Evolutionary conservation across 23 red algal species (phyloP), one percentile per base, ranked within the genome.

Genomic region (Gracilaria vermiculophylla): DNA sequence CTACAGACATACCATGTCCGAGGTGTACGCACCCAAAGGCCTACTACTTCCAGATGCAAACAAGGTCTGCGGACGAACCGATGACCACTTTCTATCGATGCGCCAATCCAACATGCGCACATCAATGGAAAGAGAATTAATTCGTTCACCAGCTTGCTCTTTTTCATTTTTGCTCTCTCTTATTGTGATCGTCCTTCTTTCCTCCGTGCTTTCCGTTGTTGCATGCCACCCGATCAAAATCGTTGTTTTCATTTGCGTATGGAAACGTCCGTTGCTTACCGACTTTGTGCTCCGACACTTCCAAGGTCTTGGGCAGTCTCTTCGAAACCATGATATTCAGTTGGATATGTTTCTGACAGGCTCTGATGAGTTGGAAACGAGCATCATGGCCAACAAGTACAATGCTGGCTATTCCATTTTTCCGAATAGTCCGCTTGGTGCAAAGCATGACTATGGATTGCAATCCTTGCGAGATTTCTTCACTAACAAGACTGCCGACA

Each of bases 41-140:
- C 33, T 91, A 80, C 76, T 99, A 89, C 77, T 95, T 91, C 87
- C 93, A 99, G 51, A 92, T 99, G 90, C 97, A 99, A 69, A 99
- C 97, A 2, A 87, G 97, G 48, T 91, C 84, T 39, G 97, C 97
- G 14, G 97, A 99, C 69, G 97, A 99, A 69, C 92, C 92, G 9
- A 90, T 94, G 92, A 94, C 93, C 1, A 95, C 91, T 0, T 99
- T 99, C 60, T 94, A 93, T 71, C 85, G 89, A 29, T 99, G 97
- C 55, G 78, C 79, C 0, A 44, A 85, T 3, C 37, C 40, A 14
- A 5, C 36, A 73, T 99, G 97, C 69, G 73, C 58, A 5, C 64
- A 95, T 80, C 97, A 99, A 57, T 99, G 97, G 97, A 94, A 91
- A 56, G 95, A 98, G 78, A 85, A 91, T 57, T 96, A 85, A 69